Conservation (phyloP, 1,284 basidiomycete species). For the Puccinia novopanici region DNA sequence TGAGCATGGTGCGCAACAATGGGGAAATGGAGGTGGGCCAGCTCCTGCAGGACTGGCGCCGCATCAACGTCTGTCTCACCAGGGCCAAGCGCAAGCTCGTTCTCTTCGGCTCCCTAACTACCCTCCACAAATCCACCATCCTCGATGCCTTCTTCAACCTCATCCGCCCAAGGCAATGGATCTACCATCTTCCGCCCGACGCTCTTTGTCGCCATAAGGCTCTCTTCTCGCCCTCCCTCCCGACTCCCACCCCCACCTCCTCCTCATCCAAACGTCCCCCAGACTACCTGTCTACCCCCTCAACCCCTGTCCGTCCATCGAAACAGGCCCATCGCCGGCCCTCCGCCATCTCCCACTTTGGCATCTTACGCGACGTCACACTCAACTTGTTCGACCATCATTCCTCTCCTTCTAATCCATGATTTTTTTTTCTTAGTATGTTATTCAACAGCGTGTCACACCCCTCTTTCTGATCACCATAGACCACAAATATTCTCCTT, state of each 20-base stretch:
- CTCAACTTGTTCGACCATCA: background rate
- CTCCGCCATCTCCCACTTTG: background rate
- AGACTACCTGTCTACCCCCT: background rate
- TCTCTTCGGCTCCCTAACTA: constrained; percentile 70
- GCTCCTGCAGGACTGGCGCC: constrained; percentile 86
- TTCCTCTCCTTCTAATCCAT: background rate
- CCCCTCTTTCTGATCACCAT: no score
- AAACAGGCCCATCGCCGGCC: background rate
- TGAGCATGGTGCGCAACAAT: constrained; percentile 89
- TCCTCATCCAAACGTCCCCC: background rate
- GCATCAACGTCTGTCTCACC: constrained; percentile 96
- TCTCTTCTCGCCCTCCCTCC: background rate
- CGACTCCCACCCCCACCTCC: background rate
- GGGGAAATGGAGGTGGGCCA: constrained; percentile 68
- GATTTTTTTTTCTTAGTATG: no score
- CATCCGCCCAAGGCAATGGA: constrained; percentile 73
- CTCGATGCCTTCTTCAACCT: constrained; percentile 60
- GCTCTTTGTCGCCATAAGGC: constrained; percentile 59
- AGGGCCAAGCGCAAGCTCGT: constrained; percentile 85
- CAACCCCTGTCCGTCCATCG: background rate
- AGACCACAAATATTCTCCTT: no score
- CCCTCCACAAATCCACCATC: constrained; percentile 52
- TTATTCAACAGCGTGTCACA: no score
- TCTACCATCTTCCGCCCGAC: constrained; percentile 65
- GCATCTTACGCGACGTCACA: background rate